Conservation (phyloP, 1,139 yeast genomes). For the Chernovozyma sophiae-reginae region DNA sequence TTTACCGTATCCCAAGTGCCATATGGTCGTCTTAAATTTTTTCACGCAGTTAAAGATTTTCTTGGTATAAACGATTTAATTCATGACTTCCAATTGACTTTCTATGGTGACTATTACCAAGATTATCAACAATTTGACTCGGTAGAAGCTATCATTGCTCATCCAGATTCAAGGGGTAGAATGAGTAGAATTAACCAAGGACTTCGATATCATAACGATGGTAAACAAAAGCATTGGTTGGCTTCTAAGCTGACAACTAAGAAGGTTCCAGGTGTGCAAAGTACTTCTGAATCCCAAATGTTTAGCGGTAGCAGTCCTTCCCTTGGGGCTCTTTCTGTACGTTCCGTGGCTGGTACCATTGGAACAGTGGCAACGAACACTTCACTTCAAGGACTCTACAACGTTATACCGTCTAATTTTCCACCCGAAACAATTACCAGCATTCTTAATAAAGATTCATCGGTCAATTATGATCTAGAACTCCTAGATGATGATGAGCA, state of each 20-base stretch:
- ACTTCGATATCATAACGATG: conserved; percentile 72
- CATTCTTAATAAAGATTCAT: conserved; percentile 20
- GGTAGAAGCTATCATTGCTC: conserved; percentile 65
- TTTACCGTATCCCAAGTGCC: conserved; percentile 61
- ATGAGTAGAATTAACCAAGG: conserved; percentile 80
- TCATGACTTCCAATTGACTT: conserved; percentile 70
- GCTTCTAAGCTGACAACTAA: conserved; percentile 27
- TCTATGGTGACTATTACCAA: conserved; percentile 67
- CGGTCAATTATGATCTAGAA: conserved; percentile 30
- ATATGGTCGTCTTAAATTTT: conserved; percentile 59
- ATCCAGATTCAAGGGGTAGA: conserved; percentile 63
- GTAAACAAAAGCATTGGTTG: conserved; percentile 82
- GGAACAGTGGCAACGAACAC: neutral
- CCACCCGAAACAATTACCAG: conserved; percentile 30
- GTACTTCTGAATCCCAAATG: conserved; percentile 3
- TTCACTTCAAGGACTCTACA: neutral
- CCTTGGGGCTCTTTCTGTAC: neutral
- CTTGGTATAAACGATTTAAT: conserved; percentile 70
- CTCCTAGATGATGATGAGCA: conserved; percentile 39
- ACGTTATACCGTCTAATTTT: conserved; percentile 7
- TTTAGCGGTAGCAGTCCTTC: neutral
- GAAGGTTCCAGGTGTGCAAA: conserved; percentile 6
- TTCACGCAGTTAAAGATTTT: conserved; percentile 70
- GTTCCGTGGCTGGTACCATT: neutral
- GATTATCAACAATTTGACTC: conserved; percentile 84